Conservation (phyloP, 2,329 filamentous ascomycete genomes). For the Scedosporium aurantiacum region DNA sequence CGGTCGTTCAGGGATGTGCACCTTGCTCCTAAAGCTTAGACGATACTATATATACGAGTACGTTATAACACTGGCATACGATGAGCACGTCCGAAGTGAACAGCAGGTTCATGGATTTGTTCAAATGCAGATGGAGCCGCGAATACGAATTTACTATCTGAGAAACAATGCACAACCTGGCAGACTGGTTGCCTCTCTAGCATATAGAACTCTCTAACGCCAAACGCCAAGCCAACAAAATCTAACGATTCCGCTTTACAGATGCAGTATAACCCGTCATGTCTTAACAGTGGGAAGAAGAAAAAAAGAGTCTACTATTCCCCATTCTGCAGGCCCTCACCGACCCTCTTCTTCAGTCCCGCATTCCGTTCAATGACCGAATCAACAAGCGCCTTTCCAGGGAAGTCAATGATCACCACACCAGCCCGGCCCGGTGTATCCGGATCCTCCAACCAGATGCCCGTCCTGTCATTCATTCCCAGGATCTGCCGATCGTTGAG, state of each 20-base stretch:
- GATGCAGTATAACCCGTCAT: neutral
- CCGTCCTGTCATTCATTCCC: slow-evolving; percentile 41
- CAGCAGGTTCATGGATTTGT: neutral
- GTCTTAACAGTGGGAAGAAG: no score
- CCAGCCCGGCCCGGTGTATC: slow-evolving; percentile 24
- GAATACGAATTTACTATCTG: neutral
- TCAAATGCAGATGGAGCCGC: no score
- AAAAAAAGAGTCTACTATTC: neutral
- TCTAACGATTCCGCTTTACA: neutral
- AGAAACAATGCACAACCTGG: neutral
- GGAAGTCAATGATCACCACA: slow-evolving; percentile 38
- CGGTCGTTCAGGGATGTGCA: neutral
- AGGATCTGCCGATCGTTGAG: slow-evolving; percentile 23
- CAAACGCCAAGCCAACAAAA: neutral
- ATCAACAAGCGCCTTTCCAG: slow-evolving; percentile 29
- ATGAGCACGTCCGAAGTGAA: neutral
- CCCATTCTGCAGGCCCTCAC: neutral
- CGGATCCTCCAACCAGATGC: slow-evolving; percentile 26
- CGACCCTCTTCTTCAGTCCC: slow-evolving; percentile 11
- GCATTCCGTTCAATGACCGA: slow-evolving; percentile 30
- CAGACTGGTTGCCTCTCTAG: no score
- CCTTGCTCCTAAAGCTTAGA: neutral
- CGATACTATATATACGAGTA: neutral
- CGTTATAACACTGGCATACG: neutral
- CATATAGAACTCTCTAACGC: no score